phyloP scores from a whole-genome alignment of 768 basidiomycete genomes.

The Mycena galopus region DNA sequence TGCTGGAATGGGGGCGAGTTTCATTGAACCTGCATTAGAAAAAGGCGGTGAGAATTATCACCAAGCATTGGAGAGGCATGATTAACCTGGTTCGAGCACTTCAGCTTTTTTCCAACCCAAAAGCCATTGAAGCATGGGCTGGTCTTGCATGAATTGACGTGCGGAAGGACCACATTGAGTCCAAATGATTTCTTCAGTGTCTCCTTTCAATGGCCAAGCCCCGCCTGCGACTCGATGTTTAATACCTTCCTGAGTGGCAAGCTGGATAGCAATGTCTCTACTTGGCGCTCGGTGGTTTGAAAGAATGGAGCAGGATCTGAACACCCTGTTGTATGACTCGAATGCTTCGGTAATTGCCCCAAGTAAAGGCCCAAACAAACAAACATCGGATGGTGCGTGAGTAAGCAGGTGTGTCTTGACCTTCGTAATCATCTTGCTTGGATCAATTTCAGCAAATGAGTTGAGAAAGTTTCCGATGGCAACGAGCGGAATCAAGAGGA shows the following conservation, averaged over 20 bases:
- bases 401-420: conserved; percentile 45
- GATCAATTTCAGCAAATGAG: conserved; percentile 46
- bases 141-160: background rate
- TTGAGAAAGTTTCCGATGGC: conserved; percentile 52
- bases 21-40: conserved; percentile 1
- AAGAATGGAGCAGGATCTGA: conserved; percentile 48
- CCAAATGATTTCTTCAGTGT: background rate
- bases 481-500: too few species aligned
- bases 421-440: conserved; percentile 44
- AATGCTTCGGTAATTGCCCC: conserved; percentile 48
- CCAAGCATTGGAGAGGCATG: too few species aligned
- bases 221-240: conserved; percentile 37
- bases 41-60: background rate
- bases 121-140: conserved; percentile 2
- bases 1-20: background rate
- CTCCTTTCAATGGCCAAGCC: conserved; percentile 18
- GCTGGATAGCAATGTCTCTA: conserved; percentile 45
- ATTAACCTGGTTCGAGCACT: background rate
- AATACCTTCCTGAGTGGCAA: conserved; percentile 13
- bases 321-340: conserved; percentile 56
- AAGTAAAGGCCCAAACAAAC: conserved; percentile 49
- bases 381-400: conserved; percentile 45
- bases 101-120: background rate
- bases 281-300: conserved; percentile 54
- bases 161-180: conserved; percentile 7